Evolutionary conservation across 179 eudicot genomes (phyloP), one percentile per base, ranked within the genome.

Genomic region (Silene noctiflora): DNA sequence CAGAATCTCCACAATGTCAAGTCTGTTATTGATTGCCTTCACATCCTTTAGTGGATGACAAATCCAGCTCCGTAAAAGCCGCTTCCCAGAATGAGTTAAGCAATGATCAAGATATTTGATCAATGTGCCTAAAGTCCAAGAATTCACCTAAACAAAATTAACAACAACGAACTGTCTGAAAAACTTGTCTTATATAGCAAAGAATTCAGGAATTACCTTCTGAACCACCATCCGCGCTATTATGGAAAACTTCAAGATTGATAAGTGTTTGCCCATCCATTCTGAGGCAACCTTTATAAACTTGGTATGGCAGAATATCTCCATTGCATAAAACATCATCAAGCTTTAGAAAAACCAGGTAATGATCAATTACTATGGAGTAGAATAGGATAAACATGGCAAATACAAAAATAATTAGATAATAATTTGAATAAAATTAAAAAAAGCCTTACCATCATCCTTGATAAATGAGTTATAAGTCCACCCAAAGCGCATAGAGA

Each of bases 251-350:
- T 83, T 96, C 99, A 62, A 96, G 95, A 84, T 96, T 96, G 56
- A 86, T 78, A 55, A 96, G 85, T 35, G 99, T 93, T 85, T 96
- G 99, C 75, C 98, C 99, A 71, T 93, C 99, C 92, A 96, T 90
- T 87, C 97, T 90, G 72, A 96, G 97, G 86, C 90, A 93, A 71
- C 98, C 98, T 76, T 69, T 88, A 69, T 90, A 96, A 64, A 96
- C 93, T 89, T 96, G 88, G 76, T 96, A 96, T 39, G 94, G 89
- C 29, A 89, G 77, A 75, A 93, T 79, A 81, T 89, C 96, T 71
- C 98, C 99, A 70, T 93, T 90, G 79, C 84, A 84, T 75, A 96
- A 82, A 67, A 83, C 87, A 83, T 96, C 99, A 73, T 90, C 90
- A 82, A 90, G 80, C 99, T 96, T 71, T 21, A 72, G 51, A 72